Evolutionary conservation across 2,329 filamentous ascomycete species (phyloP).

Genomic region (Fusarium sp.): DNA sequence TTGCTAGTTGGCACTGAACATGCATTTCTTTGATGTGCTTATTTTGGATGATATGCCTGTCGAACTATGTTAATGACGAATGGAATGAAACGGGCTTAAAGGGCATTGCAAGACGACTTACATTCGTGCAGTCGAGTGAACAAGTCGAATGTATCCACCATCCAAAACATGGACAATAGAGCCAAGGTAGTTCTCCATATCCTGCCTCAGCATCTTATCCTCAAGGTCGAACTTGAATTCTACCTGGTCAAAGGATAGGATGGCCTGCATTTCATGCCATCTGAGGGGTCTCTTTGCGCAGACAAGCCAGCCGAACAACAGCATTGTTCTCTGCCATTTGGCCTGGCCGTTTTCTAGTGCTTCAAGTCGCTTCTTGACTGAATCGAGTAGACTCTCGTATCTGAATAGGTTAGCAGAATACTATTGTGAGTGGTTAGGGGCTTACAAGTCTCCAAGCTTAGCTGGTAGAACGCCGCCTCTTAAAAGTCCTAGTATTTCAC

Average conservation of each 20-base stretch:
- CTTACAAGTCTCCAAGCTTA: background rate
- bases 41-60: constrained; percentile 6
- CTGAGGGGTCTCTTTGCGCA: constrained; percentile 2
- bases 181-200: constrained; percentile 12
- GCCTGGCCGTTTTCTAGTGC: accelerated
- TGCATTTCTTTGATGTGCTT: background rate
- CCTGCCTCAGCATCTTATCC: background rate
- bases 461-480: background rate
- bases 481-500: accelerated
- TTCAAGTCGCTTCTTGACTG: background rate
- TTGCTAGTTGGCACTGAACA: constrained; percentile 3
- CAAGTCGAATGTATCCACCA: background rate
- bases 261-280: constrained; percentile 23
- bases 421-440: accelerated
- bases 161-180: constrained; percentile 9
- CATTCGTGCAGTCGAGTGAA: constrained; percentile 11
- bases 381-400: constrained; percentile 4
- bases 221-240: background rate
- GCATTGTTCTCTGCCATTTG: constrained; percentile 10
- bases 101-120: background rate
- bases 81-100: too few species aligned
- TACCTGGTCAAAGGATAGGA: background rate
- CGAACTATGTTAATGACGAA: too few species aligned
- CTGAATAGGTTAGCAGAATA: accelerated
- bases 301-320: constrained; percentile 6